These are phyloP conservation scores for Schizopora paradoxa DNA, from an alignment of 1,284 basidiomycete species.

Conservation along the genomic window DNA sequence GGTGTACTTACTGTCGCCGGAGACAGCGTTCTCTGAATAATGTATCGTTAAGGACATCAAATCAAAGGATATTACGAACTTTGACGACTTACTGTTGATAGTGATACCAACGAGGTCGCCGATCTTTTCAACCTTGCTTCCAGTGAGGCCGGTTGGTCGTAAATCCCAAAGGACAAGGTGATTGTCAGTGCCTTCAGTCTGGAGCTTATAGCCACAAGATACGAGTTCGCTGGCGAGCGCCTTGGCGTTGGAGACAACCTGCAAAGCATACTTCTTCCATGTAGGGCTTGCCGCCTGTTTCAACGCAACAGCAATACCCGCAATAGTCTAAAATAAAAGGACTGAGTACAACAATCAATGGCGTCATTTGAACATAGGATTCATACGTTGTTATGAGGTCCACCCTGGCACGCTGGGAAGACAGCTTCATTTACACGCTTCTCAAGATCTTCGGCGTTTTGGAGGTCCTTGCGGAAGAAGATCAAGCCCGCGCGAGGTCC, in stretches of 20 bases:
- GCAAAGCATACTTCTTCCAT: conserved; percentile 91
- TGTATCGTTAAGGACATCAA: neutral
- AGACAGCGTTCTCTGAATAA: conserved; percentile 85
- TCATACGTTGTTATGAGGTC: conserved; percentile 94
- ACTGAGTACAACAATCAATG: conserved; percentile 4
- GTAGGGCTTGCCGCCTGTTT: conserved; percentile 88
- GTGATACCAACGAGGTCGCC: conserved; percentile 96
- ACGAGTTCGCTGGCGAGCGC: conserved; percentile 72
- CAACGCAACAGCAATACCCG: conserved; percentile 92
- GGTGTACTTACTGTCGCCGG: conserved; percentile 64
- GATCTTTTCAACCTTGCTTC: conserved; percentile 98
- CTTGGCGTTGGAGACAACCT: conserved; percentile 86
- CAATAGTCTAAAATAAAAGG: conserved; percentile 70
- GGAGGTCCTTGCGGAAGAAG: conserved; percentile 96
- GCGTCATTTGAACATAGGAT: conserved; percentile 15
- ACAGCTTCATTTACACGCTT: conserved; percentile 97
- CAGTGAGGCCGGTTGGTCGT: conserved; percentile 91
- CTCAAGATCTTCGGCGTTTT: conserved; percentile 79
- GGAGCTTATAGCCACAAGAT: conserved; percentile 87
- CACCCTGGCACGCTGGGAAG: conserved; percentile 99
- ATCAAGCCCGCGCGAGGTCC: conserved; percentile 97
- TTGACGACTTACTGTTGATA: conserved; percentile 70
- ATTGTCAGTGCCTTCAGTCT: conserved; percentile 96
- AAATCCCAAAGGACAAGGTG: conserved; percentile 99
- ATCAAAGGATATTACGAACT: conserved; percentile 3